Evolutionary conservation across 352 stramenopile species (phyloP), one percentile per base, ranked within the genome.

Genomic region (Phytopythium delawarense): DNA sequence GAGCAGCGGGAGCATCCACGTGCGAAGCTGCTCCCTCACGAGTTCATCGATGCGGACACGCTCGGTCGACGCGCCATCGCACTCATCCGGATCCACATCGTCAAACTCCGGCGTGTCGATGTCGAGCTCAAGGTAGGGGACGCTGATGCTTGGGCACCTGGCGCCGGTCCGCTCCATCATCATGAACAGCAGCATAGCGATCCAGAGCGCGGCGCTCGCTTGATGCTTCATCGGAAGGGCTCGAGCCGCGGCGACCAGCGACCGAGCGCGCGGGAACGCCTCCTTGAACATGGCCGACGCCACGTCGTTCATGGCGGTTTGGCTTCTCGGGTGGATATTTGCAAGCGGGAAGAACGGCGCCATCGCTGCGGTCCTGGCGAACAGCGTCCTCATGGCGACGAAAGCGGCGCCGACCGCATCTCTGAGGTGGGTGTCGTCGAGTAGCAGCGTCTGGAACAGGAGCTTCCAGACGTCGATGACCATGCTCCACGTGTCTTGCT

Each of bases 131-230:
- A 95, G 57, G 44, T 85, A 88, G 15, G 86, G 75, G 12, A 88
- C 72, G 60, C 81, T 90, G 15, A 93, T 44, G 34, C 84, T 76
- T 5, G 86, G 80, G 56, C 75, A 91, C 34, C 69, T 67, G 12
- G 80, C 81, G 3, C 86, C 86, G 11, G 69, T 91, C 25, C 78
- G 75, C 44, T 93, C 84, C 78, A 93, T 92, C 82, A 95, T 92
- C 61, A 88, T 89, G 62, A 76, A 86, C 42, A 91, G 62, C n/a
- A 95, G 62, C 86, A 89, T 91, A 2, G 76, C 56, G 32, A 93
- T 65, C 81, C 80, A 92, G 35, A 77, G 66, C 23, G 81, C 69
- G 0, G 80, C 83, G 51, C 91, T 68, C 7, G 82, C 61, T 55
- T 93, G 84, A 40, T 81, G 65, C 52, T 88, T 86, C 48, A 85